Conservation (phyloP, 805 yeast genomes). For the Wickerhamiella bombiphila region DNA sequence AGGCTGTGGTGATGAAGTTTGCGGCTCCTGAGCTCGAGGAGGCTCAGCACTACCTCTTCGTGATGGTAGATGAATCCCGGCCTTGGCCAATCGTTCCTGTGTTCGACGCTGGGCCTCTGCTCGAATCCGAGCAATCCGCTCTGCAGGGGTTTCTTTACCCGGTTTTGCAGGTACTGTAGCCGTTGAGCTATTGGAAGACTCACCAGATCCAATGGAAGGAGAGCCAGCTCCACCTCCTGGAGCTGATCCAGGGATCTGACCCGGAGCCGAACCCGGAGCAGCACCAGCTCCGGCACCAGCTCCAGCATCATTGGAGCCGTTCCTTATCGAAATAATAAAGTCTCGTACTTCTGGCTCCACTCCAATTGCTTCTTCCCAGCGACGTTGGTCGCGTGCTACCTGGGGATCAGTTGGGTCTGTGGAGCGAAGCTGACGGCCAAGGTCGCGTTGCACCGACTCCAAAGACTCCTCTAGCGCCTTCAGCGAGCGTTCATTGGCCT, state of each 20-base stretch:
- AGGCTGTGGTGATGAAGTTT: not conserved
- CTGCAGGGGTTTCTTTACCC: conserved; percentile 16
- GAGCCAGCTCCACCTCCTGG: conserved; percentile 3
- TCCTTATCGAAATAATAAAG: conserved; percentile 43
- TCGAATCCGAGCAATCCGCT: conserved; percentile 19
- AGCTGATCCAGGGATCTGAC: conserved; percentile 11
- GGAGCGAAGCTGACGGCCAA: conserved; percentile 29
- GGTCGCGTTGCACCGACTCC: conserved; percentile 41
- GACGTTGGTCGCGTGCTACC: conserved; percentile 37
- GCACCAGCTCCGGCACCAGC: conserved; percentile 4
- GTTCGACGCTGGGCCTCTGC: conserved; percentile 20
- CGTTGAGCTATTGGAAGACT: conserved; percentile 1
- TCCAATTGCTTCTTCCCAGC: conserved; percentile 75
- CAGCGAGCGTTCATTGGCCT: conserved; percentile 43
- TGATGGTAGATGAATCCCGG: conserved; percentile 15
- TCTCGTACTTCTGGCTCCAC: conserved; percentile 51
- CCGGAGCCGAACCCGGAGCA: conserved; percentile 11
- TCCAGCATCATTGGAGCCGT: not conserved
- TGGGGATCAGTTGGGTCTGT: conserved; percentile 23
- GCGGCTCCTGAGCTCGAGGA: not conserved
- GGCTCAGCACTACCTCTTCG: not conserved
- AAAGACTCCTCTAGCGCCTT: conserved; percentile 61
- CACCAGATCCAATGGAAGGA: not conserved
- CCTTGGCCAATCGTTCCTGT: conserved; percentile 18
- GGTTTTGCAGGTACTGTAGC: not conserved